A percentile compares a stretch with the other conserved stretches of the same genome.
Evolutionary conservation across 208 protist genomes (phyloP).

Genomic region (Crithidia thermophila): DNA sequence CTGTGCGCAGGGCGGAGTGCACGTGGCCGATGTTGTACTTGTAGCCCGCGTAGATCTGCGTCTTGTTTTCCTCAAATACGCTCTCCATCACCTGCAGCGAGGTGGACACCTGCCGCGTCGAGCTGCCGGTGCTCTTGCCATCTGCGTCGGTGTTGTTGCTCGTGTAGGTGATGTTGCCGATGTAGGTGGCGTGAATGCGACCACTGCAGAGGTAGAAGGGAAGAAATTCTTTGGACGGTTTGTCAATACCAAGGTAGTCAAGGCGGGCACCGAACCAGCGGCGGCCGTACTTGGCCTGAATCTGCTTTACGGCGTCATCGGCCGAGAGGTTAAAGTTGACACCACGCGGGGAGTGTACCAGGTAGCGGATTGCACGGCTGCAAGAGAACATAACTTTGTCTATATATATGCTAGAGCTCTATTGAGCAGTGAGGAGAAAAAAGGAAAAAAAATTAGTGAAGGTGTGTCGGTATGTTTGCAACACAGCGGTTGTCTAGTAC

Average conservation of each 20-base stretch:
- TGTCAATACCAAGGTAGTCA: conserved; percentile 56
- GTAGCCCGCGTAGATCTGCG: conserved; percentile 89
- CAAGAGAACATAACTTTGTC: conserved; percentile 62
- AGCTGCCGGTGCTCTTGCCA: conserved; percentile 26
- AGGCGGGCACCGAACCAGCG: conserved; percentile 72
- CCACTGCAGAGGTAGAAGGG: conserved; percentile 89
- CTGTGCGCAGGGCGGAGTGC: conserved; percentile 59
- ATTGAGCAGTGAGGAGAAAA: not conserved
- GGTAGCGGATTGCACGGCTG: conserved; percentile 26
- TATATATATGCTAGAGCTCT: too few relatives aligned
- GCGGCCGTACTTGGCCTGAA: conserved; percentile 60
- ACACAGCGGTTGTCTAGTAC: not conserved
- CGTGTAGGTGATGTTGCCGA: conserved; percentile 57
- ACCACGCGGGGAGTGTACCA: conserved; percentile 73
- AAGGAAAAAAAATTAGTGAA: conserved; percentile 3
- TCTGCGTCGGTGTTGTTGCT: conserved; percentile 19
- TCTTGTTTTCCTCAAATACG: conserved; percentile 72
- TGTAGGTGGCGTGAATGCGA: conserved; percentile 53
- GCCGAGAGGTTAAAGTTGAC: conserved; percentile 61
- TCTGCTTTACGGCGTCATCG: conserved; percentile 47
- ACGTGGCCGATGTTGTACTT: conserved; percentile 91
- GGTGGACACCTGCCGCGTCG: conserved; percentile 42
- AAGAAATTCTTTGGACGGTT: conserved; percentile 79
- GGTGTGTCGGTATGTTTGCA: not conserved
- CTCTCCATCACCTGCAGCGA: conserved; percentile 57